These are phyloP conservation scores for Monosporascus sp. DNA, from an alignment of 2,329 filamentous ascomycete genomes.

Conservation along the genomic window DNA sequence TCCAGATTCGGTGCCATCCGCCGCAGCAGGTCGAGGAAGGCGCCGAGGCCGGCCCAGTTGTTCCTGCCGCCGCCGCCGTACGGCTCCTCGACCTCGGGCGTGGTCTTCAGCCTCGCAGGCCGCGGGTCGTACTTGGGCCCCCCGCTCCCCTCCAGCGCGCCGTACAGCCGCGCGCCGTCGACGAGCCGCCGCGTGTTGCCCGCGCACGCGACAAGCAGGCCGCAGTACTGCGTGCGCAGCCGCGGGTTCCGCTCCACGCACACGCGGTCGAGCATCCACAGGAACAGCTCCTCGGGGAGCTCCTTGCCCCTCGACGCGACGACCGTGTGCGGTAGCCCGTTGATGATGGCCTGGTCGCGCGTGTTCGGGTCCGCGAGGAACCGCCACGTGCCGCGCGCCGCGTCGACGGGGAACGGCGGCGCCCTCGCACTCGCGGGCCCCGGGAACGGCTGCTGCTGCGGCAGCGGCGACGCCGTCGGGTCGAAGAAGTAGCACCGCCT, in stretches of 20 bases:
- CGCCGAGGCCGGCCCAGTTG: constrained; percentile 40
- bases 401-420: constrained; percentile 31
- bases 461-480: constrained; percentile 20
- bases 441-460: constrained; percentile 3
- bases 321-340: constrained; percentile 55
- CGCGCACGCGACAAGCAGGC: constrained; percentile 41
- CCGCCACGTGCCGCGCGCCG: constrained; percentile 37
- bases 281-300: constrained; percentile 58
- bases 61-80: constrained; percentile 31
- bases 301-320: constrained; percentile 31
- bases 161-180: constrained; percentile 38
- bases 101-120: constrained; percentile 16
- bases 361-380: constrained; percentile 43
- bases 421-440: constrained; percentile 7
- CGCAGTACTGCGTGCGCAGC: constrained; percentile 55
- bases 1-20: constrained; percentile 31
- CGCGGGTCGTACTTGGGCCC: constrained; percentile 42
- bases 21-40: constrained; percentile 38
- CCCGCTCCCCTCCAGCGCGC: constrained; percentile 55
- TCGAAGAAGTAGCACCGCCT: constrained; percentile 48
- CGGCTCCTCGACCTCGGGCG: constrained; percentile 20
- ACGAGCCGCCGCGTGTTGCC: constrained; percentile 40
- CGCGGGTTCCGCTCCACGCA: constrained; percentile 49
- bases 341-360: constrained; percentile 55
- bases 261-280: constrained; percentile 60